Conservation (phyloP, 2,329 filamentous ascomycete genomes). For the Aciculosporium take region DNA sequence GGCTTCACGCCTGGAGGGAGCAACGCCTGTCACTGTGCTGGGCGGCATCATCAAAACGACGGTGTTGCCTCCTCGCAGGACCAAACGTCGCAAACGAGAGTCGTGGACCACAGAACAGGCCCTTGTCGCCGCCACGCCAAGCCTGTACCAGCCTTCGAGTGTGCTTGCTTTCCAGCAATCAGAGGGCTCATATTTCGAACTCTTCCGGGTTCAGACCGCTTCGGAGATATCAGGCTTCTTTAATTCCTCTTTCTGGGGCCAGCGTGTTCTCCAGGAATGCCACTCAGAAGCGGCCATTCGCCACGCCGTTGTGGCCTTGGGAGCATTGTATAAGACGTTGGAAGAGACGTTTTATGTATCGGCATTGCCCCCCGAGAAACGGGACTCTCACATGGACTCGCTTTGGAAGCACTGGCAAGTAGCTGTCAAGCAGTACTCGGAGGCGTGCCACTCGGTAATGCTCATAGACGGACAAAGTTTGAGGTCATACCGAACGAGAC, state of each 20-base stretch:
- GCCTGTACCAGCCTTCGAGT: constrained; percentile 28
- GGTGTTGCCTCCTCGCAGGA: constrained; percentile 20
- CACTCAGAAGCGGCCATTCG: constrained; percentile 46
- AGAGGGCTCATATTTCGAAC: constrained; percentile 46
- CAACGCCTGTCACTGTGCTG: constrained; percentile 6
- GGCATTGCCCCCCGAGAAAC: constrained; percentile 6
- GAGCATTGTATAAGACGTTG: constrained; percentile 52
- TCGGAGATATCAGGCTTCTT: constrained; percentile 53
- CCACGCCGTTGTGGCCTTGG: constrained; percentile 51
- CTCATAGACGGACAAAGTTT: constrained; percentile 28
- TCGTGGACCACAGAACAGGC: background rate
- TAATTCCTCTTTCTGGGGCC: constrained; percentile 50
- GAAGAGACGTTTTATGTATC: constrained; percentile 41
- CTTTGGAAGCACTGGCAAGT: constrained; percentile 42
- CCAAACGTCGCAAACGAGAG: constrained; percentile 9
- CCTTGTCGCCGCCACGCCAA: constrained; percentile 8
- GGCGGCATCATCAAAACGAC: constrained; percentile 9
- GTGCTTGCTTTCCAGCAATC: constrained; percentile 33
- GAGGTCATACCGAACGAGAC: constrained; percentile 34
- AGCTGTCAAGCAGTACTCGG: constrained; percentile 44
- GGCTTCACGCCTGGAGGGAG: constrained; percentile 11
- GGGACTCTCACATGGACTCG: constrained; percentile 15
- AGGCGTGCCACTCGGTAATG: constrained; percentile 38
- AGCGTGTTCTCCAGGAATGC: constrained; percentile 47
- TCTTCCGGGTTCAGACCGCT: constrained; percentile 47